Base-by-base conservation (phyloP, 2,329 filamentous ascomycete species). In the Epichloe festucae region DNA sequence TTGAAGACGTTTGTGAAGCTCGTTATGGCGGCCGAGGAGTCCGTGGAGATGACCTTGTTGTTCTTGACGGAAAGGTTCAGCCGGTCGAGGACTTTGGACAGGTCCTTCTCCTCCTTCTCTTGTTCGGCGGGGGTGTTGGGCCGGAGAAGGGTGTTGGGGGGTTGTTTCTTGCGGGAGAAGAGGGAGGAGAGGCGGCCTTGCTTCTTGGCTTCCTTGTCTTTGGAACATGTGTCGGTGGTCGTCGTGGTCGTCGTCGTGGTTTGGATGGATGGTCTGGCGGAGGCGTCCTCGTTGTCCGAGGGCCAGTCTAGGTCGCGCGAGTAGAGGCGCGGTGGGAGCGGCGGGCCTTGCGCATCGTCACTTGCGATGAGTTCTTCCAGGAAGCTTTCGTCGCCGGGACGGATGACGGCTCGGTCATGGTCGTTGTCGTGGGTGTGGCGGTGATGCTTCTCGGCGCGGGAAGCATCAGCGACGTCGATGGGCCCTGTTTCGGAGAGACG, bases 1-100 rank as follows among this genome's bases (percentile, higher is more conserved):
- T 91, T 93, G 63, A 98, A 85, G 36, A 96, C 84, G 52, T 89
- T 75, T 1, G 89, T 94, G 74, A 98, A 98, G 55, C 84, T 81
- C 50, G 82, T 79, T 49, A 95, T 79, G 34, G 95, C 77, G 56
- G 88, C 84, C 55, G 89, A 82, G 0, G 88, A 91, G 59, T 95
- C 89, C 53, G 81, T 78, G n/a, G 84, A 84, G 66, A 96, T 87
- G 54, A 87, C 87, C 53, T 83, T 84, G 70, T 94, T 93, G 72
- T 95, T 90, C 57, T 85, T 79, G 5, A 87, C 86, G 5, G 85
- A 80, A 35, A 95, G 80, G 63, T 94, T 90, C 55, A 98, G 77
- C 44, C 87, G 79, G 62, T 95, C 86, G 31, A 98, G 83, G 21
- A 95, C 81, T 34, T 79, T 76, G 40, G 79, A 80, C 54, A 97